These are phyloP conservation scores for Knufia fluminis DNA, from an alignment of 2,329 filamentous ascomycete species.

Conservation along the genomic window DNA sequence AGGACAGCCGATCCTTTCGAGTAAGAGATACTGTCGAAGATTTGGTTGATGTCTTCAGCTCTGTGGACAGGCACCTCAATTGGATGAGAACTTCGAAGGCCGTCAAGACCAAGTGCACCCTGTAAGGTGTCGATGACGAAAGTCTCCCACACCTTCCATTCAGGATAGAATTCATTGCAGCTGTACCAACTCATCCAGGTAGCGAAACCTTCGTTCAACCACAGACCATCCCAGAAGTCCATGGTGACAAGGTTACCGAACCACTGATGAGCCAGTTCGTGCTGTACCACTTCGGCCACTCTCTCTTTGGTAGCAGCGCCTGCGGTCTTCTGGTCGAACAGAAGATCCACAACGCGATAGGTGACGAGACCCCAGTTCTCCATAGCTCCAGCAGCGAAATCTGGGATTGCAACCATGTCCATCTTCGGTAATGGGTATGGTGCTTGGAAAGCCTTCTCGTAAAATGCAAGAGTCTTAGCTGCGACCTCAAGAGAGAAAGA, in stretches of 20 bases:
- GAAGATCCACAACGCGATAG: conserved; percentile 82
- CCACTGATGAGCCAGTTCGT: conserved; percentile 96
- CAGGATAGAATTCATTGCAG: conserved; percentile 88
- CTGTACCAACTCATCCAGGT: conserved; percentile 93
- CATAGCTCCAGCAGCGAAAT: conserved; percentile 94
- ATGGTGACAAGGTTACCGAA: conserved; percentile 96
- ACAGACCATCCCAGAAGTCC: conserved; percentile 97
- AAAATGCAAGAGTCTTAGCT: conserved; percentile 82
- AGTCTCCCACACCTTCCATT: conserved; percentile 96
- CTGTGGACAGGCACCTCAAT: conserved; percentile 95
- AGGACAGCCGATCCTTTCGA: conserved; percentile 93
- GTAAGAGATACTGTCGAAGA: conserved; percentile 96
- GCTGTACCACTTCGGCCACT: conserved; percentile 90
- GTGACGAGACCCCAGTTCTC: conserved; percentile 97
- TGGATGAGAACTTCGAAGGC: conserved; percentile 85
- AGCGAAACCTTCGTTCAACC: conserved; percentile 90
- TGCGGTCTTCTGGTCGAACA: conserved; percentile 85
- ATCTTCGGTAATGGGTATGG: conserved; percentile 85
- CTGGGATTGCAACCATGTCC: conserved; percentile 93
- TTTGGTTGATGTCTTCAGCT: conserved; percentile 94
- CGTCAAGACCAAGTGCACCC: conserved; percentile 77
- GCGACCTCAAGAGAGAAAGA: conserved; percentile 84
- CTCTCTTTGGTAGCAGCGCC: conserved; percentile 84
- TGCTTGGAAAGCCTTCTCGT: conserved; percentile 87
- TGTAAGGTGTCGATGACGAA: conserved; percentile 92